Percentiles rank a stretch among this genome's conserved stretches.
These are phyloP conservation scores for Globisporangium takayamanum DNA, from an alignment of 352 stramenopile genomes.

Conservation along the genomic window DNA sequence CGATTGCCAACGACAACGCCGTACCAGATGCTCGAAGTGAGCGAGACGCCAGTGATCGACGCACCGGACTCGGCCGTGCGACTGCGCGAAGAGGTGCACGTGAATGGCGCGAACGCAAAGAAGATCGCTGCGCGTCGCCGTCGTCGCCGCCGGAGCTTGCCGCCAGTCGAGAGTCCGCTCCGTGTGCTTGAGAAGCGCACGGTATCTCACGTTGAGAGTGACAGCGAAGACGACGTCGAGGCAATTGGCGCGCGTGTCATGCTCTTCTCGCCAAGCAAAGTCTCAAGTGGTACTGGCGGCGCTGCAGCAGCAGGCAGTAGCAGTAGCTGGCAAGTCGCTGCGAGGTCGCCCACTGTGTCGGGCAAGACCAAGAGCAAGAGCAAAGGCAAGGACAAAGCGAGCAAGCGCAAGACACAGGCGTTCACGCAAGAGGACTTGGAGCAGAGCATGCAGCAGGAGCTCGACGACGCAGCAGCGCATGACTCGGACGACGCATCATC, in stretches of 20 bases:
- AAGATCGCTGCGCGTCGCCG: constrained; percentile 15
- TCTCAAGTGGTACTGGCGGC: constrained; percentile 9
- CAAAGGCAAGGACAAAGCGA: neutral
- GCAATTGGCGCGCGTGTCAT: constrained; percentile 3
- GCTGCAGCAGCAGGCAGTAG: neutral
- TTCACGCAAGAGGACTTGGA: constrained; percentile 59
- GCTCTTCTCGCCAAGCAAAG: constrained; percentile 53
- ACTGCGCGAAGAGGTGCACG: constrained; percentile 21
- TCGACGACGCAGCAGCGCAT: constrained; percentile 23
- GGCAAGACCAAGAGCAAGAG: constrained; percentile 16
- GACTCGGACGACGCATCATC: constrained; percentile 4
- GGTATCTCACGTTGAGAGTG: constrained; percentile 16
- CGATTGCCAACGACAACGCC: constrained; percentile 13
- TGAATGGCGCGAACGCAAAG: constrained; percentile 18
- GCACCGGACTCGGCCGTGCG: constrained; percentile 14
- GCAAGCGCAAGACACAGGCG: neutral
- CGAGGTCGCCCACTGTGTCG: constrained; percentile 43
- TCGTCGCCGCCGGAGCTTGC: constrained; percentile 40
- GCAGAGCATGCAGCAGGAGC: constrained; percentile 54
- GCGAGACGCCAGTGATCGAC: constrained; percentile 21
- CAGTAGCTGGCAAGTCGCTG: constrained; percentile 46
- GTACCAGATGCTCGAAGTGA: constrained; percentile 30
- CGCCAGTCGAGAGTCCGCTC: constrained; percentile 34
- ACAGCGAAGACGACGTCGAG: constrained; percentile 11
- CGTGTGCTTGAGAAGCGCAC: constrained; percentile 28